Base-by-base conservation (phyloP, 1,284 basidiomycete genomes). In the Leccinum subspadiceum region DNA sequence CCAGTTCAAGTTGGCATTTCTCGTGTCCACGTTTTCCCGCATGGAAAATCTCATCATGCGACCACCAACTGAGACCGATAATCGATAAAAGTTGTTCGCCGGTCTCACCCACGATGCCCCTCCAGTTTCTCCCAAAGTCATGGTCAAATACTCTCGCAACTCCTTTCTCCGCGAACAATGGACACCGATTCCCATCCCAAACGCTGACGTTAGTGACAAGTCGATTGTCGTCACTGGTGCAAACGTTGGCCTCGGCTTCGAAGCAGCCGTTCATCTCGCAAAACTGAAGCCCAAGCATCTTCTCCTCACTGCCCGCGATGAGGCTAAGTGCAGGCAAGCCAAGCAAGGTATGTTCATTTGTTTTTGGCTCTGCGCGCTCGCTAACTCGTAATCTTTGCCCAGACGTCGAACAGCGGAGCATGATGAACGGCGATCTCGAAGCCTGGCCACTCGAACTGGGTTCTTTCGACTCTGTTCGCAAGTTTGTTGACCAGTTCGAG, bases 161-260 rank as follows among this genome's bases (percentile, higher is more conserved):
- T 20, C 46, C 4, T 71, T 64, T 56, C 39, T 73, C 29, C 66
- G 59, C 15, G 57, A 73, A 39, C 70, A 74, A 48, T 72, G 66
- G 66, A 64, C 56, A 29, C 48, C 58, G 17, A 54, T 74, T 26
- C 71, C 72, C 3, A 46, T 67, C 13, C 56, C 65, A 37, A 66
- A 56, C 8, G 58, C 60, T 20, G 67, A 78, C 31, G 60, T 77
- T 48, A 65, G 65, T 10, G 66, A 70, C 56, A 69, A 70, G 59
- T 69, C 71, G 1, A 61, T 76, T 9, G 56, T 75, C 7, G 53
- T 76, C 37, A 68, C 65, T 0, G 71, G 74, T n/a, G 60, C 71
- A 24, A 76, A 76, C 54, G 64, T 67, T 24, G 75, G 75, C n/a
- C 65, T 75, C 5, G 75, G 73, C 7, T 65, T 70, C n/a, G 75